These are phyloP conservation scores for Cladosporium sp. DNA, from an alignment of 2,329 filamentous ascomycete genomes.

Conservation along the genomic window DNA sequence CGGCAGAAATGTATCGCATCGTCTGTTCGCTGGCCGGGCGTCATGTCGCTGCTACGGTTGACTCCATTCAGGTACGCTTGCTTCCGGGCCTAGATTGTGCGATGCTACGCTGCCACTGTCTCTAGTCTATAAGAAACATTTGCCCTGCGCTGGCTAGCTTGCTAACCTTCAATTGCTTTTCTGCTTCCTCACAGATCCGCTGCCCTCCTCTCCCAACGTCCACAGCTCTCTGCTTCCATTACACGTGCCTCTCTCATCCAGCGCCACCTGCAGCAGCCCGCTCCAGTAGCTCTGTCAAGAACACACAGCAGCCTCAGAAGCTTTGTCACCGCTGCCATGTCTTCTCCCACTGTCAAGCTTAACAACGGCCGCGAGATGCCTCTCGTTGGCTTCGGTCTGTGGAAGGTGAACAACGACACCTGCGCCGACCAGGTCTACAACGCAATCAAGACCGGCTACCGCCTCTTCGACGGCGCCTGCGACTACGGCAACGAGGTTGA, in stretches of 20 bases:
- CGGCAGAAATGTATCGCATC: not conserved
- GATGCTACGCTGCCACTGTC: too few relatives aligned
- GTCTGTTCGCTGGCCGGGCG: not conserved
- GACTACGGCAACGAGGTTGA: slow-evolving; percentile 83
- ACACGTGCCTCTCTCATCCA: slow-evolving; percentile 7
- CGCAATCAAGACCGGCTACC: slow-evolving; percentile 58
- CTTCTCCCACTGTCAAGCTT: slow-evolving; percentile 32
- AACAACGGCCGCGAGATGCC: slow-evolving; percentile 55
- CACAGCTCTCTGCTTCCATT: not conserved
- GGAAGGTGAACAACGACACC: slow-evolving; percentile 74
- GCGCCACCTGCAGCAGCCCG: not conserved
- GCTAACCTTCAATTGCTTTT: slow-evolving; percentile 5
- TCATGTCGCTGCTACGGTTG: slow-evolving; percentile 1
- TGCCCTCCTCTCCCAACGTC: slow-evolving; percentile 9
- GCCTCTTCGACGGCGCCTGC: slow-evolving; percentile 58
- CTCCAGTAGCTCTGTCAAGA: slow-evolving; percentile 1
- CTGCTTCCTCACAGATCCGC: slow-evolving; percentile 11
- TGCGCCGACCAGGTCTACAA: slow-evolving; percentile 76
- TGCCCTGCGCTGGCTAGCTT: slow-evolving; percentile 11
- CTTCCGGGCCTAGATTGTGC: not conserved
- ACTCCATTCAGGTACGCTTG: slow-evolving; percentile 8
- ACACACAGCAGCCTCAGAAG: slow-evolving; percentile 13
- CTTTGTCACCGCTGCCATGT: slow-evolving; percentile 24
- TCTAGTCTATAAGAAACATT: slow-evolving; percentile 10
- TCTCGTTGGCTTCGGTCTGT: slow-evolving; percentile 72